phyloP scores from a whole-genome alignment of 2,329 filamentous ascomycete species.

The Penicillium sp. region DNA sequence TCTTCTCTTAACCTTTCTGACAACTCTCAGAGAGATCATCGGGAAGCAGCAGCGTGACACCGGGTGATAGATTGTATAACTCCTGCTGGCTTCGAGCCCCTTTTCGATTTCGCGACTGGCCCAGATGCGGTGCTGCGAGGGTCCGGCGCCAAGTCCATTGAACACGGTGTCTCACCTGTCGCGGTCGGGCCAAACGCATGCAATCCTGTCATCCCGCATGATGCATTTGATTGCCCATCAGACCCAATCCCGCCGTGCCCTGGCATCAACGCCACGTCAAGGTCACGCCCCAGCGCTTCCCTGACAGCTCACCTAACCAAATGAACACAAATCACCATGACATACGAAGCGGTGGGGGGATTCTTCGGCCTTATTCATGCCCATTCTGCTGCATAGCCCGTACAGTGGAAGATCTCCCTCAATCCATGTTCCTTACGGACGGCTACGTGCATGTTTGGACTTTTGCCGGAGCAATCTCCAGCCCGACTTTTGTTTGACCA shows the following conservation, averaged over 20 bases:
- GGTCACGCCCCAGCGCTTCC: conserved; percentile 12
- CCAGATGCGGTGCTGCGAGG: conserved; percentile 21
- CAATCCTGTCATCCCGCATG: conserved; percentile 27
- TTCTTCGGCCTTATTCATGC: conserved; percentile 10
- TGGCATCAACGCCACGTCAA: conserved; percentile 23
- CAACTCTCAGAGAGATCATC: conserved; percentile 10
- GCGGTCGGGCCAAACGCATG: conserved; percentile 26
- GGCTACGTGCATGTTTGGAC: conserved; percentile 28
- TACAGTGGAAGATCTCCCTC: conserved; percentile 4
- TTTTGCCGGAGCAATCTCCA: conserved; percentile 22
- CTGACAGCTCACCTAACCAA: conserved; percentile 13
- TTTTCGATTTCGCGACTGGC: conserved; percentile 18
- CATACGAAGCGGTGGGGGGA: conserved; percentile 12
- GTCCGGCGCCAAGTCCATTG: conserved; percentile 21
- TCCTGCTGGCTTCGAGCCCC: conserved; percentile 12
- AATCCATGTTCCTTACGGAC: conserved; percentile 28
- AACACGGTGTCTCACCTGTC: conserved; percentile 24
- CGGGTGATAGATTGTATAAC: conserved; percentile 25
- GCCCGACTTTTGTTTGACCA: conserved; percentile 25
- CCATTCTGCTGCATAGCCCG: conserved; percentile 5
- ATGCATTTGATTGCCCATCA: conserved; percentile 24
- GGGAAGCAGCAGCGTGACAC: conserved; percentile 27
- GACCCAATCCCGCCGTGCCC: conserved; percentile 17
- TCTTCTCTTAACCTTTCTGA: not conserved
- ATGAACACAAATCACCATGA: not conserved